Evolutionary conservation across 495 filamentous ascomycete species (phyloP).

Genomic region (Daldinia caldariorum): DNA sequence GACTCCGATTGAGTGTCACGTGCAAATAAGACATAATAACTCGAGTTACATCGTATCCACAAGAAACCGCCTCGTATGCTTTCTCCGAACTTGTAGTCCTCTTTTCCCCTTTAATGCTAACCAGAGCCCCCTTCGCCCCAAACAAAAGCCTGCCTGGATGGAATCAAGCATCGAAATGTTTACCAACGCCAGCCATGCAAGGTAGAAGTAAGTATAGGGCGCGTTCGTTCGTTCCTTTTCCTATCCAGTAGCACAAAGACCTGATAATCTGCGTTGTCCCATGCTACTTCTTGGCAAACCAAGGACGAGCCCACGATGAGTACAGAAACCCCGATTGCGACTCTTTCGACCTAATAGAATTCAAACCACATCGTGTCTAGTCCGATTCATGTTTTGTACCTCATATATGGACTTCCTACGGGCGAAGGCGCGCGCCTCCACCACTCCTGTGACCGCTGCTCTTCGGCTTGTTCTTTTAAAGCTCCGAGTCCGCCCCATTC

Average conservation of each 20-base stretch:
- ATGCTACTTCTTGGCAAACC: conserved; percentile 12
- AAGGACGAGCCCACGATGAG: conserved; percentile 11
- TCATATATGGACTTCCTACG: conserved; percentile 1
- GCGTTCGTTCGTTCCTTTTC: conserved; percentile 39
- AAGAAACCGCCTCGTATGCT: conserved; percentile 34
- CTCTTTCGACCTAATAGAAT: conserved; percentile 5
- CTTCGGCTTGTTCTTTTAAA: conserved; percentile 40
- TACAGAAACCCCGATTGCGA: conserved; percentile 13
- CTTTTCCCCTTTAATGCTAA: conserved; percentile 33
- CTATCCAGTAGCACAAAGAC: conserved; percentile 29
- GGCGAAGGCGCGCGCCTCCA: conserved; percentile 9
- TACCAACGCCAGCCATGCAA: conserved; percentile 46
- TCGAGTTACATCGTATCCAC: conserved; percentile 34
- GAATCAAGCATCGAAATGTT: conserved; percentile 31
- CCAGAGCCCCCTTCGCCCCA: conserved; percentile 15
- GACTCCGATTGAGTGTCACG: conserved; percentile 17
- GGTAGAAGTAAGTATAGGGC: conserved; percentile 30
- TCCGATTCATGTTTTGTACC: background rate
- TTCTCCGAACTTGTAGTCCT: conserved; percentile 25
- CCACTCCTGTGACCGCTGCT: background rate
- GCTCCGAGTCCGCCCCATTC: conserved; percentile 61
- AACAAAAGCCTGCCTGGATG: conserved; percentile 26
- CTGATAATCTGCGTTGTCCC: conserved; percentile 25
- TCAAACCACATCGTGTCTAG: background rate
- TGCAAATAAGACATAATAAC: conserved; percentile 14